Percentiles rank a stretch among this genome's conserved stretches.
These are phyloP conservation scores for Heritiera littoralis DNA, from an alignment of 345 rosid species.

Conservation along the genomic window DNA sequence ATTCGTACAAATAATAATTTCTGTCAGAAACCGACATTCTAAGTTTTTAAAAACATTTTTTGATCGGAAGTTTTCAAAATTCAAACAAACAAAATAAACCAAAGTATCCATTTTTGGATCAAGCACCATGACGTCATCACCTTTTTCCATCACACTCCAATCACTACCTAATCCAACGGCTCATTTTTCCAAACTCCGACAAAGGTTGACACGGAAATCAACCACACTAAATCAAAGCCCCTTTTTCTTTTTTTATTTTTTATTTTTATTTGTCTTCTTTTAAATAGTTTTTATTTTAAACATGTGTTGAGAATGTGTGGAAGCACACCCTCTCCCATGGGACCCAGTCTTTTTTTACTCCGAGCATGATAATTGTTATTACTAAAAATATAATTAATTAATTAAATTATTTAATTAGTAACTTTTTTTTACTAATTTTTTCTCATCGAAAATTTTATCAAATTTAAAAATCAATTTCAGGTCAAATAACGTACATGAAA, in stretches of 20 bases:
- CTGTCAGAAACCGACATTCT: background rate
- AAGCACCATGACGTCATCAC: constrained; percentile 25
- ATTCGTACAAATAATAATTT: background rate
- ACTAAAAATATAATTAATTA: background rate
- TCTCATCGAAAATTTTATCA: too few species aligned
- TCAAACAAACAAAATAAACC: background rate
- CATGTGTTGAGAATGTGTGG: constrained; percentile 47
- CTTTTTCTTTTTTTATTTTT: background rate
- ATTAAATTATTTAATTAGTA: background rate
- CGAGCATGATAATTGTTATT: constrained; percentile 38
- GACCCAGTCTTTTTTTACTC: constrained; percentile 30
- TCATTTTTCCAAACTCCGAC: background rate
- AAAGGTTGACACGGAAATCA: background rate
- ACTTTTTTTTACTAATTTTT: background rate
- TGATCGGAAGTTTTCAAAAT: background rate
- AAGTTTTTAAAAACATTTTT: background rate
- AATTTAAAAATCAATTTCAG: too few species aligned
- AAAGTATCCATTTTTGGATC: constrained; percentile 10
- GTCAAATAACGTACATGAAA: too few species aligned
- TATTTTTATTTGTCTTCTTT: background rate
- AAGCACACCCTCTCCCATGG: constrained; percentile 27
- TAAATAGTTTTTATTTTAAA: constrained; percentile 32
- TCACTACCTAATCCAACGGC: constrained; percentile 12
- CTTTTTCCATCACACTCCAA: background rate
- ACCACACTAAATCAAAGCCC: background rate